Evolutionary conservation across 2,329 filamentous ascomycete genomes (phyloP).

Genomic region (Ceratocystis alfenasii): DNA sequence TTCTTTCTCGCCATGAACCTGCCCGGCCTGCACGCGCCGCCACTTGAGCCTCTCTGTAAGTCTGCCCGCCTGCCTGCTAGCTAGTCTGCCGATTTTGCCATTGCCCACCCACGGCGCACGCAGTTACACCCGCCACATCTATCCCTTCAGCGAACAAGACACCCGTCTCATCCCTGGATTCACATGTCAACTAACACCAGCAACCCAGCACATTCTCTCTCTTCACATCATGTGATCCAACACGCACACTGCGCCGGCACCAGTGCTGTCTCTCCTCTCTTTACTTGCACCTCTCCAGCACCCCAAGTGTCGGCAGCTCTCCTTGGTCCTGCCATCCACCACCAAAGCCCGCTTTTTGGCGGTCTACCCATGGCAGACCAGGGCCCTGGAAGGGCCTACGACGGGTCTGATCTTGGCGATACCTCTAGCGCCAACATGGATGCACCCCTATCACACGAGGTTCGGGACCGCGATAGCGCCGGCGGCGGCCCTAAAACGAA

Average conservation of each 20-base stretch:
- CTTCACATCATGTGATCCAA: background rate
- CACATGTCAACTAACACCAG: background rate
- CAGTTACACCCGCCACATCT: too few species aligned
- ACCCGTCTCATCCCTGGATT: background rate
- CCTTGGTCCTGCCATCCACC: background rate
- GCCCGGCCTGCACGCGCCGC: background rate
- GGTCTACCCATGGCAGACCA: background rate
- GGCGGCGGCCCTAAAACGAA: too few species aligned
- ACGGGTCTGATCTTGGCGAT: background rate
- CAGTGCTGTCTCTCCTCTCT: background rate
- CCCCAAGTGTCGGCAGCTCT: background rate
- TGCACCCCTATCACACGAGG: too few species aligned
- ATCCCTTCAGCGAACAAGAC: too few species aligned
- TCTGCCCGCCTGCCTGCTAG: background rate
- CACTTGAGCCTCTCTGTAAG: background rate
- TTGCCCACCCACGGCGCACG: background rate
- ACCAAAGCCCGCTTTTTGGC: too few species aligned
- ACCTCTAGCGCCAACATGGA: background rate
- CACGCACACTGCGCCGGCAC: background rate
- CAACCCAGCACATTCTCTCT: background rate
- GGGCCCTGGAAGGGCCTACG: background rate
- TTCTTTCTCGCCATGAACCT: background rate
- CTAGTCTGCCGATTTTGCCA: background rate
- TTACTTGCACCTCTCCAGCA: background rate
- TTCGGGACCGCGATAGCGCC: too few species aligned